Evolutionary conservation across 306 rosid genomes (phyloP).

Genomic region (Arachis hypogaea): DNA sequence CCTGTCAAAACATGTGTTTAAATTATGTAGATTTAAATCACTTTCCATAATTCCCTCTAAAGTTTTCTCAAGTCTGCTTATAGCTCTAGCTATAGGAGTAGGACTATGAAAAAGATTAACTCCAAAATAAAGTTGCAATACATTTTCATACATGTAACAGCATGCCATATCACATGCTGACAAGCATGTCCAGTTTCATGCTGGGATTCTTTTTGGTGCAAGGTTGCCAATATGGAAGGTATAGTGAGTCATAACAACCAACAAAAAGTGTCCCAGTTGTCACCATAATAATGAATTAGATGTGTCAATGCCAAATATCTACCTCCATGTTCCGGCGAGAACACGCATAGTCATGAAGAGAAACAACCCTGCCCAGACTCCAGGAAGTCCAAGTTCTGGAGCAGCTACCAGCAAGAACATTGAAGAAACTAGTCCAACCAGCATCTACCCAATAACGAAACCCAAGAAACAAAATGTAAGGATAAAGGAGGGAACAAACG

Average conservation of each 20-base stretch:
- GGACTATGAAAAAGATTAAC: no score
- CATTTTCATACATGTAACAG: not conserved
- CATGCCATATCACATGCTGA: constrained; percentile 21
- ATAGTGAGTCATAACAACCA: not conserved
- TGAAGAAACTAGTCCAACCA: constrained; percentile 71
- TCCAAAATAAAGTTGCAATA: no score
- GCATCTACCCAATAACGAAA: constrained; percentile 52
- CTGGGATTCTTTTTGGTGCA: not conserved
- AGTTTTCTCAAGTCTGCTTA: no score
- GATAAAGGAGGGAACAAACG: not conserved
- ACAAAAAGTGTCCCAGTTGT: constrained; percentile 1
- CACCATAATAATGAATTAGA: constrained; percentile 26
- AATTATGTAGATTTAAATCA: no score
- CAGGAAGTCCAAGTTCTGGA: constrained; percentile 81
- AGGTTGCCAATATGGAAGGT: constrained; percentile 17
- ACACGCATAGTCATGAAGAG: constrained; percentile 90
- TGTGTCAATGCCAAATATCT: constrained; percentile 47
- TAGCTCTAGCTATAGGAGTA: no score
- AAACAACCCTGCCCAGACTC: constrained; percentile 89
- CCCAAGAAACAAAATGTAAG: constrained; percentile 2
- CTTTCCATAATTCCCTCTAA: no score
- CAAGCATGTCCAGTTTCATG: constrained; percentile 4
- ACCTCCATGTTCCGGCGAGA: constrained; percentile 87
- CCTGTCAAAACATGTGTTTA: constrained; percentile 37
- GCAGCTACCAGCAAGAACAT: constrained; percentile 65